Conservation (phyloP, 1,284 basidiomycete genomes). For the Anthracocystis panici-leucophaei region DNA sequence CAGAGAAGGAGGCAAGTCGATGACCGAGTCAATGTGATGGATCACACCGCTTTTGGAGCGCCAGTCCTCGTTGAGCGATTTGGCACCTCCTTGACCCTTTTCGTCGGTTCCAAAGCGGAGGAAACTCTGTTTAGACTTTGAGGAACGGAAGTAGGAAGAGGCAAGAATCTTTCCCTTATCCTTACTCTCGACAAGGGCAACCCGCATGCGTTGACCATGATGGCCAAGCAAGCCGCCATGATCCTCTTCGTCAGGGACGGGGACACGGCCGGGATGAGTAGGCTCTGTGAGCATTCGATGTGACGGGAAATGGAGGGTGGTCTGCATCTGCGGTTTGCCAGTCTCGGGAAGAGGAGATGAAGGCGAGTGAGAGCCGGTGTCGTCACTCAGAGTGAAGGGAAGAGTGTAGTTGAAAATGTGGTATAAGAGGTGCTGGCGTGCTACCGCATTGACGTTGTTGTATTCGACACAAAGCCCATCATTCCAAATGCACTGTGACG, state of each 20-base stretch:
- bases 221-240: slow-evolving; percentile 80
- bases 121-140: slow-evolving; percentile 9
- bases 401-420: slow-evolving; percentile 91
- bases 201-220: slow-evolving; percentile 83
- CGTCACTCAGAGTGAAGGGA: slow-evolving; percentile 51
- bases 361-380: slow-evolving; percentile 74
- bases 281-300: slow-evolving; percentile 83
- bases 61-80: slow-evolving; percentile 71
- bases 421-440: slow-evolving; percentile 92
- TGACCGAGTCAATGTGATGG: slow-evolving; percentile 80
- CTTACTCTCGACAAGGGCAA: slow-evolving; percentile 65
- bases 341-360: slow-evolving; percentile 75
- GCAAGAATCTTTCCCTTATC: background rate
- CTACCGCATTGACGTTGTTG: slow-evolving; percentile 81
- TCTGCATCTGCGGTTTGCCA: slow-evolving; percentile 67
- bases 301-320: slow-evolving; percentile 74
- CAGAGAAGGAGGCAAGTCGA: slow-evolving; percentile 81
- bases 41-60: slow-evolving; percentile 77
- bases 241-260: slow-evolving; percentile 65
- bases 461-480: slow-evolving; percentile 22
- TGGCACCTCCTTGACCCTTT: slow-evolving; percentile 77
- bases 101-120: slow-evolving; percentile 77
- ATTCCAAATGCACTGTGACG: slow-evolving; percentile 26
- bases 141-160: background rate
- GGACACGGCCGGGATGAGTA: slow-evolving; percentile 66